Evolutionary conservation across 2,329 filamentous ascomycete genomes (phyloP), one percentile per base, ranked within the genome.

Genomic region (Fusarium odoratissimum): DNA sequence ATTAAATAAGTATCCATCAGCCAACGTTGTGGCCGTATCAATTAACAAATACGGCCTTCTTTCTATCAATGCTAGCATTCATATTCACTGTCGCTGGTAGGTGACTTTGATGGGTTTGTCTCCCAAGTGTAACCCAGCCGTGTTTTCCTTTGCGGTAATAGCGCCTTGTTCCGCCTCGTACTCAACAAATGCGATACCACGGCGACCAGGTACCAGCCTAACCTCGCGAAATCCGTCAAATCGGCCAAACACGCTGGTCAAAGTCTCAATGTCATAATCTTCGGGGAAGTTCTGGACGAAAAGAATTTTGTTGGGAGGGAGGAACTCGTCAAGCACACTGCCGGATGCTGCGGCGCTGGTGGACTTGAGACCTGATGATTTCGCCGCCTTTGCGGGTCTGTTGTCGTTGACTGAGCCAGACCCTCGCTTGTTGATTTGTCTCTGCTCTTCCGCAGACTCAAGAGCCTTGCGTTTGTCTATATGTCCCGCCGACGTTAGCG

Each of bases 171-270:
- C 95, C 74, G 90, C 91, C 78, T 97, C 94, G 84, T 98, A 99
- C 83, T 99, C 96, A 67, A 98, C 94, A 82, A 99, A 99, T 1
- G 95, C 96, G 81, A 99, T 95, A 6, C 94, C 94, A 72, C 90
- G 92, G 57, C 95, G 88, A 35, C 94, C 93, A 10, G 95, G 95
- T 49, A 98, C 95, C 80, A 94, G 83, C 78, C 96, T 91, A 49
- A 98, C 93, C 85, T 99, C 96, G 80, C 92, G 92, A 86, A 99
- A 98, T 31, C 95, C 95, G 71, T 97, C 93, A 84, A 97, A 99
- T 54, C 93, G 91, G 56, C 91, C 90, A 83, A 98, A 99, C 70
- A 98, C 91, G 37, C 88, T 87, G 0, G 91, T 92, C 60, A 99
- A 89, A 30, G 88, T 89, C 72, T 97, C 95, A 78, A 93, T 90